These are phyloP conservation scores for Claviceps spartinae DNA, from an alignment of 2,329 filamentous ascomycete species.

Conservation along the genomic window DNA sequence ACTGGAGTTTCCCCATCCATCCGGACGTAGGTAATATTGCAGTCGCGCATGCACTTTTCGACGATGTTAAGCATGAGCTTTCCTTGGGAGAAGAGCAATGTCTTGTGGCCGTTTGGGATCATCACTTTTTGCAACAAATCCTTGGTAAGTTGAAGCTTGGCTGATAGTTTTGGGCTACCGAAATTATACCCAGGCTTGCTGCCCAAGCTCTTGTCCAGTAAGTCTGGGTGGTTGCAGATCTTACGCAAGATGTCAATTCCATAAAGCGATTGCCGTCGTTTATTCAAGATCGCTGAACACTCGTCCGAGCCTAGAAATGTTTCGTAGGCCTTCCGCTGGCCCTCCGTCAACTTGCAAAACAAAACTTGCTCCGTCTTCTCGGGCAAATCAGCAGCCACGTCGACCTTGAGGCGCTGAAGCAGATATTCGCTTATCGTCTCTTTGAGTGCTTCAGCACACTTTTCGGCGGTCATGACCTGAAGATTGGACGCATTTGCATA, in stretches of 20 bases:
- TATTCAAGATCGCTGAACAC: slow-evolving; percentile 67
- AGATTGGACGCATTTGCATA: slow-evolving; percentile 92
- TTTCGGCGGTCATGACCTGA: slow-evolving; percentile 86
- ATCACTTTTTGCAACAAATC: slow-evolving; percentile 68
- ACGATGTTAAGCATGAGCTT: slow-evolving; percentile 93
- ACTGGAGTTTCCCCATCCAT: slow-evolving; percentile 93
- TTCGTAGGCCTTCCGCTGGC: slow-evolving; percentile 70
- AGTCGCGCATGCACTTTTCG: slow-evolving; percentile 63
- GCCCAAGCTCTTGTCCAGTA: slow-evolving; percentile 49
- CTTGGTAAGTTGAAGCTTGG: slow-evolving; percentile 92
- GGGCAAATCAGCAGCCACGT: slow-evolving; percentile 85
- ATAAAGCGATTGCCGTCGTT: slow-evolving; percentile 66
- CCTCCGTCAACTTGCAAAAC: slow-evolving; percentile 75
- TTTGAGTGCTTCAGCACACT: slow-evolving; percentile 86
- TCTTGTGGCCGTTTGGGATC: slow-evolving; percentile 85
- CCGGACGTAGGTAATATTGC: slow-evolving; percentile 61
- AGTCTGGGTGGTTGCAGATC: slow-evolving; percentile 93
- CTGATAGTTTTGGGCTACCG: slow-evolving; percentile 66
- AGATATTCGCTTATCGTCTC: slow-evolving; percentile 89
- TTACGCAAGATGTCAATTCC: slow-evolving; percentile 89
- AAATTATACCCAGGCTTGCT: slow-evolving; percentile 57
- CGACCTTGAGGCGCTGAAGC: slow-evolving; percentile 80
- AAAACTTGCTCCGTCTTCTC: slow-evolving; percentile 94
- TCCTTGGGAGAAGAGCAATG: slow-evolving; percentile 82
- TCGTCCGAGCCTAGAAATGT: slow-evolving; percentile 71